These are phyloP conservation scores for Amyloporia xantha DNA, from an alignment of 768 basidiomycete genomes.

Conservation along the genomic window DNA sequence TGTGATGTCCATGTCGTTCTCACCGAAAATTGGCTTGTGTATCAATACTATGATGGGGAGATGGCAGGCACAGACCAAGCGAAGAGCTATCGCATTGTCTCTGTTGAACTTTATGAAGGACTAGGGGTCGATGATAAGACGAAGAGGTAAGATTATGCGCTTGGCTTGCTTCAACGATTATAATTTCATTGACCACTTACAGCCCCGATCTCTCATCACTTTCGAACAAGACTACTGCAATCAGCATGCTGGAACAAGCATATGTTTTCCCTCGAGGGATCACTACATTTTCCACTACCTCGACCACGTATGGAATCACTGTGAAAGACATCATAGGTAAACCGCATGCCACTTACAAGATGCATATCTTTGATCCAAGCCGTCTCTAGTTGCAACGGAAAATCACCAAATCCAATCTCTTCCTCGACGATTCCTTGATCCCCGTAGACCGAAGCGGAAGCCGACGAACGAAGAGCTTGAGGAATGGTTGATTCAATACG, in stretches of 20 bases:
- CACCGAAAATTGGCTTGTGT: constrained; percentile 91
- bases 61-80: constrained; percentile 37
- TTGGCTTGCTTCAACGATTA: background rate
- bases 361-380: background rate
- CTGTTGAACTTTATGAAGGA: constrained; percentile 88
- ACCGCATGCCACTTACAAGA: constrained; percentile 19
- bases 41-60: constrained; percentile 71
- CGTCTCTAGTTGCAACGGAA: constrained; percentile 60
- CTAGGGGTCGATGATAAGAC: constrained; percentile 57
- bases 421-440: constrained; percentile 69
- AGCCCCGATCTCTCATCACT: constrained; percentile 52
- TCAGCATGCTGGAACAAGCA: constrained; percentile 60
- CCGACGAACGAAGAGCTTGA: constrained; percentile 74
- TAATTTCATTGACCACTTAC: background rate
- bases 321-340: constrained; percentile 80
- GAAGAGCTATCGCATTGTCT: constrained; percentile 70
- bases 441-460: constrained; percentile 75
- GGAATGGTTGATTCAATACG: constrained; percentile 82
- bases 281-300: constrained; percentile 65
- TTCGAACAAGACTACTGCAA: constrained; percentile 43
- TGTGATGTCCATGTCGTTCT: constrained; percentile 68
- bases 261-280: constrained; percentile 67
- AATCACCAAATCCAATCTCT: constrained; percentile 71
- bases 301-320: constrained; percentile 84
- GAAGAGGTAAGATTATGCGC: constrained; percentile 45